These are phyloP conservation scores for Astragalus glycyphyllos DNA, from an alignment of 306 rosid genomes.

Conservation along the genomic window DNA sequence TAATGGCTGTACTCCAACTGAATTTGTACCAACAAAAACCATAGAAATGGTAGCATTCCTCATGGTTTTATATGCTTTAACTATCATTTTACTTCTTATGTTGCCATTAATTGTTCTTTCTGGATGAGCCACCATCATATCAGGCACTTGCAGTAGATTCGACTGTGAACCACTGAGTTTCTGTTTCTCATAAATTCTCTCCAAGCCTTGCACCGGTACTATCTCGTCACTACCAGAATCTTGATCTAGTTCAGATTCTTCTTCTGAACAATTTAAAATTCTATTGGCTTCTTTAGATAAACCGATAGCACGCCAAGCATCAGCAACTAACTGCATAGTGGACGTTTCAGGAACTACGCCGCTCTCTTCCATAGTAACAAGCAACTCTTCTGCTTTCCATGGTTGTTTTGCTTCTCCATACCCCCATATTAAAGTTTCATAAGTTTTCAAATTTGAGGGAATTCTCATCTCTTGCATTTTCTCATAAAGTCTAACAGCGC, in stretches of 20 bases:
- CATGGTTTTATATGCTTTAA: slow-evolving; percentile 48
- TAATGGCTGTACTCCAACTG: slow-evolving; percentile 53
- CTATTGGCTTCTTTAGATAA: slow-evolving; percentile 61
- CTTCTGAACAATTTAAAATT: slow-evolving; percentile 52
- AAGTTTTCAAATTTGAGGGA: slow-evolving; percentile 75
- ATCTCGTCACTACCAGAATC: slow-evolving; percentile 39
- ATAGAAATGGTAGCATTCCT: slow-evolving; percentile 47
- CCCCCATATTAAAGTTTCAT: slow-evolving; percentile 97
- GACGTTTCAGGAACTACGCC: slow-evolving; percentile 68
- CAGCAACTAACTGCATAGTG: slow-evolving; percentile 75
- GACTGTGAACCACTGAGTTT: slow-evolving; percentile 52
- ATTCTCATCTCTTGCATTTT: slow-evolving; percentile 68
- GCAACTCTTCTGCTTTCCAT: slow-evolving; percentile 87
- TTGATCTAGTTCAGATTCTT: slow-evolving; percentile 45
- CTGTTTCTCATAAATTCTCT: slow-evolving; percentile 51
- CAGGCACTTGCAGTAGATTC: slow-evolving; percentile 55
- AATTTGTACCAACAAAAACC: slow-evolving; percentile 45
- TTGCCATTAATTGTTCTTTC: slow-evolving; percentile 53
- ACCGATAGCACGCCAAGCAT: slow-evolving; percentile 89
- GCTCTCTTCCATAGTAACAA: slow-evolving; percentile 66
- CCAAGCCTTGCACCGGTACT: slow-evolving; percentile 48
- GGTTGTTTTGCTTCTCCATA: slow-evolving; percentile 94
- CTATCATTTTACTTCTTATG: slow-evolving; percentile 61
- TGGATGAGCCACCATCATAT: slow-evolving; percentile 48
- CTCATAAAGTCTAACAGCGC: slow-evolving; percentile 59